phyloP scores from a whole-genome alignment of 768 basidiomycete genomes.

The Lyophyllum shimeji region DNA sequence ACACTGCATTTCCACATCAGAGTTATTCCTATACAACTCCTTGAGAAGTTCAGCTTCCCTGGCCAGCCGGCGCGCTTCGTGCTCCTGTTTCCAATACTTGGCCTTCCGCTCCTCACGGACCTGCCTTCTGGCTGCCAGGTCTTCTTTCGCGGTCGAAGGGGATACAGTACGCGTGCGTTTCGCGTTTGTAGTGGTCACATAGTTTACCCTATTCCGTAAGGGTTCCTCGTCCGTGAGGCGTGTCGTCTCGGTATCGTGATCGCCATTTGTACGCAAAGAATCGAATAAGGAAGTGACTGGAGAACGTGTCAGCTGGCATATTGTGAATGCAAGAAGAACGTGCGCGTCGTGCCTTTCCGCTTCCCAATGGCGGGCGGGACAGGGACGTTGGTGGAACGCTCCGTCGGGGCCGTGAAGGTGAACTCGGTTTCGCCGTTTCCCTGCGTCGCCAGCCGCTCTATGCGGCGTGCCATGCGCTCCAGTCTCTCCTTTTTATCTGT shows the following conservation, averaged over 20 bases:
- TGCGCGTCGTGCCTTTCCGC: constrained; percentile 44
- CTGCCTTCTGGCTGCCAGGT: constrained; percentile 32
- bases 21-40: constrained; percentile 38
- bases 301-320: not conserved
- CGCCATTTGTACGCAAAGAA: constrained; percentile 31
- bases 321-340: not conserved
- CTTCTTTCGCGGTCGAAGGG: constrained; percentile 38
- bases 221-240: constrained; percentile 30
- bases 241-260: constrained; percentile 25
- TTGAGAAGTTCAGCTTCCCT: constrained; percentile 40
- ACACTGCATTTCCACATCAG: constrained; percentile 25
- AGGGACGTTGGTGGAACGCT: constrained; percentile 20
- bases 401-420: constrained; percentile 4
- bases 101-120: constrained; percentile 43
- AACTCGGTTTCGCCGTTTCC: constrained; percentile 17
- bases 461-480: constrained; percentile 27
- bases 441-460: constrained; percentile 22
- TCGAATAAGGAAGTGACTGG: constrained; percentile 35
- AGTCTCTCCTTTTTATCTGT: constrained; percentile 32
- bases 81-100: constrained; percentile 36
- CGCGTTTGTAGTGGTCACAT: constrained; percentile 27
- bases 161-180: constrained; percentile 57
- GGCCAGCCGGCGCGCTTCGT: constrained; percentile 35
- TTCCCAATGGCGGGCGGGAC: constrained; percentile 31
- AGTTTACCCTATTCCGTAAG: constrained; percentile 30